Evolutionary conservation across 2,329 filamentous ascomycete genomes (phyloP).

Genomic region (Colletotrichum sp.): DNA sequence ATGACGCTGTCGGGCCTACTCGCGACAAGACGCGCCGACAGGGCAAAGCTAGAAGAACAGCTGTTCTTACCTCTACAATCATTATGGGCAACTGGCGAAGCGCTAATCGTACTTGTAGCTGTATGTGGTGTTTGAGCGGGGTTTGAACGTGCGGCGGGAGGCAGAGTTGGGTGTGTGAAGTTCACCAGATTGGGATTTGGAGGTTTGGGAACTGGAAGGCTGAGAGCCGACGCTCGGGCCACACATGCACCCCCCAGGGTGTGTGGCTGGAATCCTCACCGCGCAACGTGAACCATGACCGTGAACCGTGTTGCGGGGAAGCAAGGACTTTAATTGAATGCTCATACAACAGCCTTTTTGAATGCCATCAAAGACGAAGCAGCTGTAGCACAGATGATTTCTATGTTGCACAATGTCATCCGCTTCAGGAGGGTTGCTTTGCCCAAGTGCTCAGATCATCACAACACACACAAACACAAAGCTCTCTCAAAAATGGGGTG

Average conservation of each 20-base stretch:
- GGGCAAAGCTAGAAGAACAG: background rate
- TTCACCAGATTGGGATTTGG: conserved; percentile 20
- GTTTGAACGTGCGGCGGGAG: background rate
- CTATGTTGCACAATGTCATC: background rate
- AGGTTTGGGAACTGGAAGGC: conserved; percentile 21
- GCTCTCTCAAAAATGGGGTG: background rate
- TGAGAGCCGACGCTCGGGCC: conserved; percentile 17
- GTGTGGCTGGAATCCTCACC: conserved; percentile 19
- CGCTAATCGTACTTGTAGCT: background rate
- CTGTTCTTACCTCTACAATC: conserved; percentile 34
- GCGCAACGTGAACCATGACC: background rate
- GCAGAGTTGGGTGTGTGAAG: conserved; percentile 7
- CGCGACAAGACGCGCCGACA: background rate
- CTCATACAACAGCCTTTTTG: background rate
- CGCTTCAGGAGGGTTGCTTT: background rate
- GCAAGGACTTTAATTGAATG: conserved; percentile 22
- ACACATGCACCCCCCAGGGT: background rate
- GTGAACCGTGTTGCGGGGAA: conserved; percentile 20
- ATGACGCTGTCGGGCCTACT: background rate
- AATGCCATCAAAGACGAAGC: background rate
- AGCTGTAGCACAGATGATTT: background rate
- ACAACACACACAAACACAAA: background rate
- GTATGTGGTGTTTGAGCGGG: background rate
- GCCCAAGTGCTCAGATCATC: background rate
- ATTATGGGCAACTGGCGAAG: conserved; percentile 24